Conservation (phyloP, 2,329 filamentous ascomycete genomes). For the Alternaria alternata region DNA sequence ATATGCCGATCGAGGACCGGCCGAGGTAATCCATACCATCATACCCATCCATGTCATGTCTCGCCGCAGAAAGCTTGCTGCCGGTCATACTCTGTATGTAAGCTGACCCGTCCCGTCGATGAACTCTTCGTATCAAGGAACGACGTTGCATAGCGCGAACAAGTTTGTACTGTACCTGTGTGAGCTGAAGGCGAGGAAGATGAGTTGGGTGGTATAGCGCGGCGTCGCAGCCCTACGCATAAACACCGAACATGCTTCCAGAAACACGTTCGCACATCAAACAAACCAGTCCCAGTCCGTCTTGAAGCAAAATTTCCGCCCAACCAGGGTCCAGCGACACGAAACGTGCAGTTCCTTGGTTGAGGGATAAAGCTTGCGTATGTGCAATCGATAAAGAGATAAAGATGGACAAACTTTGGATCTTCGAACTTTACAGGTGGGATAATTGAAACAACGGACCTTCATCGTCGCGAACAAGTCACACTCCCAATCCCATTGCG, state of each 20-base stretch:
- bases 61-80: neutral
- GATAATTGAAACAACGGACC: neutral
- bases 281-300: neutral
- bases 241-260: slow-evolving; percentile 8
- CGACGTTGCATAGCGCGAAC: neutral
- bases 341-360: neutral
- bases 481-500: neutral
- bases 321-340: neutral
- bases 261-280: slow-evolving; percentile 16
- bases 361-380: neutral
- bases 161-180: neutral
- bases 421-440: neutral
- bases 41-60: neutral
- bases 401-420: neutral
- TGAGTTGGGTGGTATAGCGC: neutral
- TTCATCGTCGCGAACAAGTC: neutral
- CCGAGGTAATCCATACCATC: neutral
- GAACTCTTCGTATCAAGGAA: neutral
- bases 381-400: neutral
- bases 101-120: neutral
- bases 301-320: neutral
- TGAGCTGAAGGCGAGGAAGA: neutral
- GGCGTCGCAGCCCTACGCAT: slow-evolving; percentile 9
- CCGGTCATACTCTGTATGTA: neutral
- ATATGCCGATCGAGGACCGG: slow-evolving; percentile 2